Evolutionary conservation across 495 filamentous ascomycete genomes (phyloP).

Genomic region (Niebla homalea): DNA sequence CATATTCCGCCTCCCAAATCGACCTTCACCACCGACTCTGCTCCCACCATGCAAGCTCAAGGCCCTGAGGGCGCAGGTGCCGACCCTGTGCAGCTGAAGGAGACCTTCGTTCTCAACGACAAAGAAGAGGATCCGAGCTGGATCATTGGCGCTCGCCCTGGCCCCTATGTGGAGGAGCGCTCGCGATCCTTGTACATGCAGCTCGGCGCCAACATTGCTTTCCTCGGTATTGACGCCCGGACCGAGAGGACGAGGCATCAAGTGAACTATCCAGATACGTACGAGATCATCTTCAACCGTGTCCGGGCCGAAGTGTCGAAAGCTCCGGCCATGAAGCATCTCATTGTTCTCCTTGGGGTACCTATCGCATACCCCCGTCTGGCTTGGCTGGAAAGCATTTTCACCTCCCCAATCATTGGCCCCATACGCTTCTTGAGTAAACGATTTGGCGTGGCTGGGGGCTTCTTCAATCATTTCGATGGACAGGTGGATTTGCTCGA

Average conservation of each 20-base stretch:
- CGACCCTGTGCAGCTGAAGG: slow-evolving; percentile 53
- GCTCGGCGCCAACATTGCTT: slow-evolving; percentile 73
- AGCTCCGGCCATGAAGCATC: slow-evolving; percentile 48
- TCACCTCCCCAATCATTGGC: slow-evolving; percentile 68
- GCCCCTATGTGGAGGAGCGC: slow-evolving; percentile 66
- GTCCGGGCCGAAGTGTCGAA: slow-evolving; percentile 47
- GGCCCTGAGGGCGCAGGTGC: slow-evolving; percentile 35
- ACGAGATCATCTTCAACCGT: slow-evolving; percentile 65
- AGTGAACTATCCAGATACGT: slow-evolving; percentile 84
- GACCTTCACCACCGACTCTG: slow-evolving; percentile 64
- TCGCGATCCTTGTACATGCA: slow-evolving; percentile 70
- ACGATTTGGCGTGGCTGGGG: slow-evolving; percentile 72
- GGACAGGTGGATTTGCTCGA: slow-evolving; percentile 82
- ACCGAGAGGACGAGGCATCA: slow-evolving; percentile 86
- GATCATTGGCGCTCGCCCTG: slow-evolving; percentile 63
- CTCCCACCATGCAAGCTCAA: slow-evolving; percentile 33
- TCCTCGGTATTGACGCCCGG: slow-evolving; percentile 78
- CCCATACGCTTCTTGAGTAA: slow-evolving; percentile 83
- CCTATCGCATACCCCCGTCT: slow-evolving; percentile 91
- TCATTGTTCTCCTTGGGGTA: slow-evolving; percentile 78
- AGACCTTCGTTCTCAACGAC: slow-evolving; percentile 53
- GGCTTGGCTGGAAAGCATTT: slow-evolving; percentile 86
- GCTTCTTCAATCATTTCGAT: slow-evolving; percentile 87
- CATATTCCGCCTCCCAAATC: slow-evolving; percentile 70
- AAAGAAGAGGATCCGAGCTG: slow-evolving; percentile 55